A percentile compares a stretch with the other conserved stretches of the same genome.
phyloP scores from a whole-genome alignment of 495 filamentous ascomycete genomes.

The Neurospora sp. region DNA sequence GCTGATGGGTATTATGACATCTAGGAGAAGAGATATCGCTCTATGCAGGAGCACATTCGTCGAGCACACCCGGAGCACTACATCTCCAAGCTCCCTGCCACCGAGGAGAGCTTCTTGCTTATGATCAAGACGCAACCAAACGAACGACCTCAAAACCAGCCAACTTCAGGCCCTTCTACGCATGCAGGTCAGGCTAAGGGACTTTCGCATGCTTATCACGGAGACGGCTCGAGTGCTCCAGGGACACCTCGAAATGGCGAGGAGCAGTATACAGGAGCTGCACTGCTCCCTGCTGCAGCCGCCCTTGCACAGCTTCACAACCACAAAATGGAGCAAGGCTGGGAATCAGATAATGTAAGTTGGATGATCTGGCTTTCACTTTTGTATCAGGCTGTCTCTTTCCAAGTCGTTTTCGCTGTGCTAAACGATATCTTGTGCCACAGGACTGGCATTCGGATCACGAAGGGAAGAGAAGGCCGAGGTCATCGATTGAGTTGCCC shows the following conservation, averaged over 20 bases:
- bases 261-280: slow-evolving; percentile 54
- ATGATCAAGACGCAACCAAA: slow-evolving; percentile 89
- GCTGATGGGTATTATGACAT: background rate
- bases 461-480: slow-evolving; percentile 45
- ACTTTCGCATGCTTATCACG: slow-evolving; percentile 40
- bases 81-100: slow-evolving; percentile 96
- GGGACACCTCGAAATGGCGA: slow-evolving; percentile 64
- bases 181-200: slow-evolving; percentile 24
- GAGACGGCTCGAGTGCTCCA: slow-evolving; percentile 59
- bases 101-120: slow-evolving; percentile 92
- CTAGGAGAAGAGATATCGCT: slow-evolving; percentile 95
- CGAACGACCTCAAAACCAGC: slow-evolving; percentile 51
- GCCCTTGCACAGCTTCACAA: slow-evolving; percentile 77
- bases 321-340: slow-evolving; percentile 68
- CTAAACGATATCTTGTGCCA: slow-evolving; percentile 12
- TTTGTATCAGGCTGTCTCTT: background rate
- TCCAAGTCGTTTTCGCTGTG: slow-evolving; percentile 3
- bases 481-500: slow-evolving; percentile 62
- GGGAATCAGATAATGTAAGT: slow-evolving; percentile 76
- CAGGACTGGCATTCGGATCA: slow-evolving; percentile 67
- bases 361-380: background rate
- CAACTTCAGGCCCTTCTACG: slow-evolving; percentile 10
- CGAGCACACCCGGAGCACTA: slow-evolving; percentile 96
- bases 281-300: slow-evolving; percentile 61
- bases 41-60: slow-evolving; percentile 99